Evolutionary conservation across 148 eudicot genomes (phyloP), one percentile per base, ranked within the genome.

Genomic region (Nyssa sinensis): DNA sequence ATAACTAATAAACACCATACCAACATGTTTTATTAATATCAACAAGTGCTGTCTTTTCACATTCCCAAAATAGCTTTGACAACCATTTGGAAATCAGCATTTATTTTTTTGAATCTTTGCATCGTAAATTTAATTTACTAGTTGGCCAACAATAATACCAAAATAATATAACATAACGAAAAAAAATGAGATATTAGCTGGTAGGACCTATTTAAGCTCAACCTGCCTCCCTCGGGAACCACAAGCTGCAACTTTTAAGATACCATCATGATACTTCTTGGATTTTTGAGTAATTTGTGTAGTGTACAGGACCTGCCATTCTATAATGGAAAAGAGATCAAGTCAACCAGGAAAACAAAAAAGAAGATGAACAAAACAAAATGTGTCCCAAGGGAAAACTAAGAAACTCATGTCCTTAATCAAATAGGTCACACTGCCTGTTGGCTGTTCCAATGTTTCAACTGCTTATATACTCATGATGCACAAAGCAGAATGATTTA

Each of bases 241-340:
- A 76, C 79, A 79, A 68, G 71, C 66, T 70, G 84, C 74, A 77
- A 94, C 62, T 69, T 79, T 80, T 73, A 94, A 66, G 83, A 84
- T 81, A 44, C 98, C 98, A 86, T 94, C 98, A 78, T 92, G 97
- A 78, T 77, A 92, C 83, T 89, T 94, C 87, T 92, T 94, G 77
- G 90, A 86, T 87, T 94, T 94, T 78, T 90, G 94, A 47, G 92
- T 87, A 60, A 87, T 58, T 72, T 94, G 94, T 25, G 86, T 81
- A 33, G 97, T 92, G 82, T 90, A 94, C 73, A 94, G 71, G 62
- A 80, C 97, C 78, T 90, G 83, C 98, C 98, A 94, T 76, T 94
- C 98, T 94, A 64, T 73, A 82, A 64, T 13, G 33, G 59, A 73
- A 75, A 73, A 66, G 3, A 57, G 29, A 59, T 34, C 31, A 71